phyloP scores from a whole-genome alignment of 768 basidiomycete genomes.

The Leccinum obscurum region DNA sequence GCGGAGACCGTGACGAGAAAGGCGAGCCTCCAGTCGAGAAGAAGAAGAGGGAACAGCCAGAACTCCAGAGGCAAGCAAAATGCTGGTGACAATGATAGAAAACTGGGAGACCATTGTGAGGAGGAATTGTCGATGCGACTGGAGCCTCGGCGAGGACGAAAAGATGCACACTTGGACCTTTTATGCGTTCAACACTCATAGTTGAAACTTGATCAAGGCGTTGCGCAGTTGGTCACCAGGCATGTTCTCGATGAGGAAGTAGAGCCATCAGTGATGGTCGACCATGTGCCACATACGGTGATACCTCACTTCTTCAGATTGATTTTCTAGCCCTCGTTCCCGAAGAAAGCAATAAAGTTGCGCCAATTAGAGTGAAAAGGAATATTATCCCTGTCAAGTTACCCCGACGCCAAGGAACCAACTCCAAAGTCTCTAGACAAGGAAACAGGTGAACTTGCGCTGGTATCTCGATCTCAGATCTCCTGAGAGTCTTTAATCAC shows the following conservation, averaged over 20 bases:
- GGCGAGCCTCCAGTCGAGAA: neutral
- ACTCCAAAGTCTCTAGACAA: neutral
- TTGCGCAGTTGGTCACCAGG: no score
- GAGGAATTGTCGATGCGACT: neutral
- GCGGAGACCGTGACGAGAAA: neutral
- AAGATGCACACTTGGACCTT: neutral
- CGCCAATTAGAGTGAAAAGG: neutral
- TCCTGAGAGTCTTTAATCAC: no score
- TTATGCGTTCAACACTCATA: neutral
- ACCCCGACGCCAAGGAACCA: neutral
- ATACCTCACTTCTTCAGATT: neutral
- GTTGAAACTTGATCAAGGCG: neutral
- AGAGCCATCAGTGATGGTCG: no score
- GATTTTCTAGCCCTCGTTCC: neutral
- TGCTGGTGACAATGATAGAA: neutral
- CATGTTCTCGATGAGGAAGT: no score
- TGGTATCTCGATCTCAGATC: no score
- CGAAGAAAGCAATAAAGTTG: neutral
- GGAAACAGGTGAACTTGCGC: neutral
- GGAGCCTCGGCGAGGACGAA: neutral
- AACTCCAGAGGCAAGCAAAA: neutral
- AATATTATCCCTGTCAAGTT: neutral
- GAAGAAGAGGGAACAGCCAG: neutral
- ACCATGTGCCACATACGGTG: no score
- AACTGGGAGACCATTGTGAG: neutral